Conservation (phyloP, 306 rosid genomes). For the Neltuma alba region DNA sequence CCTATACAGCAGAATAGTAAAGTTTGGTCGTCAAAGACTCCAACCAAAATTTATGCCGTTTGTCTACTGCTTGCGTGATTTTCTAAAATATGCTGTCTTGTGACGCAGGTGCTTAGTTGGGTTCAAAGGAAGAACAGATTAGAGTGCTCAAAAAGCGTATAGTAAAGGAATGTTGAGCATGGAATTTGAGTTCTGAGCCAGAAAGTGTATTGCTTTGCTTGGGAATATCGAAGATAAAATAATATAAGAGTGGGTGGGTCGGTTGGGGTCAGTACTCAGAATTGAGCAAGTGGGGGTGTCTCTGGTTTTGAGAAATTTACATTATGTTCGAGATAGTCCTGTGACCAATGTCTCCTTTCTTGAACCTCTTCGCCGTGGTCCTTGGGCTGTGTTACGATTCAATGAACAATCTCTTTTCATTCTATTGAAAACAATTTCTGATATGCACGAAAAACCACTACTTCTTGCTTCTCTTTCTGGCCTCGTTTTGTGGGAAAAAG, state of each 20-base stretch:
- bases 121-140: not conserved
- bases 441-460: not conserved
- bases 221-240: not conserved
- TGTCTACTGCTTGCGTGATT: not conserved
- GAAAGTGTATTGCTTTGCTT: not conserved
- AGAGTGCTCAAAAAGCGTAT: not conserved
- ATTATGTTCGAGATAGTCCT: constrained; percentile 1
- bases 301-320: constrained; percentile 3
- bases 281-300: constrained; percentile 4
- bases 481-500: not conserved
- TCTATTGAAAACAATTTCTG: not conserved
- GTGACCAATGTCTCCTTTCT: constrained; percentile 1
- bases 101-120: not conserved
- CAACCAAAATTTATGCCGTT: not conserved
- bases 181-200: constrained; percentile 1
- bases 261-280: not conserved
- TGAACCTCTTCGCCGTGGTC: not conserved
- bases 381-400: not conserved
- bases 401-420: not conserved
- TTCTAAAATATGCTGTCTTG: constrained; percentile 4
- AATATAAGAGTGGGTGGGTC: not conserved
- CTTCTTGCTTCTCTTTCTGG: not conserved
- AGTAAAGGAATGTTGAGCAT: not conserved
- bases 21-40: not conserved
- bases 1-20: not conserved